Evolutionary conservation across 1,139 yeast genomes (phyloP).

Genomic region (Zygoascus sp.): DNA sequence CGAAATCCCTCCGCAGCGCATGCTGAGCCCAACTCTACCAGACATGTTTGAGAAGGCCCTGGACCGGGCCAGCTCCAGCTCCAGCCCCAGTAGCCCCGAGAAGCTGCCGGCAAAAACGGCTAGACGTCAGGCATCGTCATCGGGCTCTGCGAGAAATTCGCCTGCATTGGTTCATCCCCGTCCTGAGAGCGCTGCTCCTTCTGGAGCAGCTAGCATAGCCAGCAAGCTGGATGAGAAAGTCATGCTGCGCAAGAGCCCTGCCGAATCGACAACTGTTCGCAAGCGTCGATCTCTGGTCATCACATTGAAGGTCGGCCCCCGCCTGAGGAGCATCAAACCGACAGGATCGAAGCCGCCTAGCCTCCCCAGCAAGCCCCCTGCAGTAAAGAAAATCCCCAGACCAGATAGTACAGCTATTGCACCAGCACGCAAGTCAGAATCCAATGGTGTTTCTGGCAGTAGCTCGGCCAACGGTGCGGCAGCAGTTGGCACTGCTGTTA

Average conservation of each 20-base stretch:
- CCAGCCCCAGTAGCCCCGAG: no score
- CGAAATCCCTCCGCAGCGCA: conserved; percentile 25
- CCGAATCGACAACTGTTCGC: conserved; percentile 12
- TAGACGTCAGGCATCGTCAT: conserved; percentile 2
- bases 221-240: conserved; percentile 8
- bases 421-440: background rate
- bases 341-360: background rate
- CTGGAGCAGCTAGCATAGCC: background rate
- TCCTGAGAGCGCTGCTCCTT: conserved; percentile 5
- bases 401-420: background rate
- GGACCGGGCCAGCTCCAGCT: conserved; percentile 8
- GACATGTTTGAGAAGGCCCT: conserved; percentile 24
- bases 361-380: conserved; percentile 1
- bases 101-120: conserved; percentile 6
- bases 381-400: background rate
- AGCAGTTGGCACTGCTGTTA: conserved; percentile 1
- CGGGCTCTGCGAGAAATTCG: conserved; percentile 3
- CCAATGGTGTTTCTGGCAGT: background rate
- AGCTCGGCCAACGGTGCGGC: background rate
- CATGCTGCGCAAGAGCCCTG: background rate
- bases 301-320: conserved; percentile 16
- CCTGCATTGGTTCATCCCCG: conserved; percentile 5
- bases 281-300: conserved; percentile 20
- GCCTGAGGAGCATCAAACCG: background rate
- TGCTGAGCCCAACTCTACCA: conserved; percentile 35